These are phyloP conservation scores for Notholithocarpus densiflorus DNA, from an alignment of 306 rosid species.

Conservation along the genomic window DNA sequence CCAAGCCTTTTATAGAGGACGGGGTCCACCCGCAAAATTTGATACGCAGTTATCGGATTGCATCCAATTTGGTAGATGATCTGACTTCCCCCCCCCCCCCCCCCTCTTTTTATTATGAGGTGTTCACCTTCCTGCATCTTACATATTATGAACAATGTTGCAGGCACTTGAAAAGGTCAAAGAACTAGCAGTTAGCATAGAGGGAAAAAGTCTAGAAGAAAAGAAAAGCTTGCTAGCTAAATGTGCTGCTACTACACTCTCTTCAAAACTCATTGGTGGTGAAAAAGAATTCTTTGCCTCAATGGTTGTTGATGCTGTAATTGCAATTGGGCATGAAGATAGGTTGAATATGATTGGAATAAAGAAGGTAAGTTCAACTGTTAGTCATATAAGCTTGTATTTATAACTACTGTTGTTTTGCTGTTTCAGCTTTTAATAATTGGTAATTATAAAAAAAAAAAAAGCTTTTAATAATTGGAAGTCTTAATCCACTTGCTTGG, in stretches of 20 bases:
- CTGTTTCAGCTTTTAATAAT: background rate
- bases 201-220: constrained; percentile 92
- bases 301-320: constrained; percentile 92
- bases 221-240: constrained; percentile 84
- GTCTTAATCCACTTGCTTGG: background rate
- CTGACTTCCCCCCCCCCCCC: background rate
- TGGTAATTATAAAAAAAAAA: too few species aligned
- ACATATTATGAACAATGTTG: background rate
- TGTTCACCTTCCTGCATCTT: background rate
- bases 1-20: constrained; percentile 95
- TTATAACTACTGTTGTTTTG: background rate
- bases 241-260: constrained; percentile 97
- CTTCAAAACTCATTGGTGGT: constrained; percentile 97
- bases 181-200: constrained; percentile 84
- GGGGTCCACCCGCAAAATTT: constrained; percentile 93
- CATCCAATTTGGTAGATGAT: constrained; percentile 58
- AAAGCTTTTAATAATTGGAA: background rate
- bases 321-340: constrained; percentile 84
- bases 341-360: constrained; percentile 97
- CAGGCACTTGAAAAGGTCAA: constrained; percentile 87
- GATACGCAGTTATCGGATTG: constrained; percentile 81
- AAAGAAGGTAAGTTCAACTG: constrained; percentile 60
- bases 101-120: background rate
- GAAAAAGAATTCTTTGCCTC: constrained; percentile 95
- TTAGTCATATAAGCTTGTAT: background rate